Evolutionary conservation across 345 rosid species (phyloP), one percentile per base, ranked within the genome.

Genomic region (Alliaria petiolata): DNA sequence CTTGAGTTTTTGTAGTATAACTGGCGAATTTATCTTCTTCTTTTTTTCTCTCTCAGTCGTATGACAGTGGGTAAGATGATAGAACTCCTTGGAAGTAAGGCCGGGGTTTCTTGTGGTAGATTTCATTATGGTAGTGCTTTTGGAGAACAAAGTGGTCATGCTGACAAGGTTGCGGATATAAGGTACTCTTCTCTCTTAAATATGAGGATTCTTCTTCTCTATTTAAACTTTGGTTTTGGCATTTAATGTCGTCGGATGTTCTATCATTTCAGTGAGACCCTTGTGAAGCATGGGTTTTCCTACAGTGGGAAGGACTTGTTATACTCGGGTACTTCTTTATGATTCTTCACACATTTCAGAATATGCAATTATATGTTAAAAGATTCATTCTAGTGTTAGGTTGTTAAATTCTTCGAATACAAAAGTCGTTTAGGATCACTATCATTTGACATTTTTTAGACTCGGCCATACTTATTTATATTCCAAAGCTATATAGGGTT

Each of bases 1-100:
- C 56, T 43, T 52, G 42, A 43, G 46, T 8, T 57, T 50, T 53
- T 74, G 54, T 28, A 7, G 59, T 33, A 61, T 22, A 67, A 35
- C 51, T 38, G 16, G 28, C 19, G 31, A 46, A 26, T 50, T n/a
- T 67, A 20, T 46, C n/a, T n/a, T n/a, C 43, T 49, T 58, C 64
- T 30, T 20, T n/a, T n/a, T 69, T 51, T 36, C 25, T 78, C 69
- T 68, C 78, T 39, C 62, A 93, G 97, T 84, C 99, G 96, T 77
- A 93, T 93, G 98, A 93, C 97, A 11, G 96, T 91, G 63, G 96
- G 98, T 42, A 93, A 95, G 85, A 95, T 91, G 99, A 84, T 91
- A 74, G 99, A 95, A 83, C 99, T 95, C 72, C 88, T 91, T 64
- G 99, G 95, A 38, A 77, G 99, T 73, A 95, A 95, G 78, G 96